These are phyloP conservation scores for Aspergillus pseudotamarii DNA, from an alignment of 2,329 filamentous ascomycete genomes.

Conservation along the genomic window DNA sequence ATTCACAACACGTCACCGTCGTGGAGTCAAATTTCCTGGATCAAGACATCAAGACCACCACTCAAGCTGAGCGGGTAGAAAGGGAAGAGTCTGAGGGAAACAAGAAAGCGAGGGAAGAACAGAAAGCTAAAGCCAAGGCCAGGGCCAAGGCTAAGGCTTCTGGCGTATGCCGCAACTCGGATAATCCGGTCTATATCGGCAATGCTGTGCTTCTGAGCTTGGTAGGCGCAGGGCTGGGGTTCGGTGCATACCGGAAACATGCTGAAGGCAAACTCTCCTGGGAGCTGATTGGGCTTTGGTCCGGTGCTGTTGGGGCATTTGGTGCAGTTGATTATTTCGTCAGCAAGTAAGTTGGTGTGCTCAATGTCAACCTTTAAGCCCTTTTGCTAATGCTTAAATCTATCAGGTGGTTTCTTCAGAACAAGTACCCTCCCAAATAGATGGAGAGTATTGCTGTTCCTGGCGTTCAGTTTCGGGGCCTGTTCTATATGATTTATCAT, in stretches of 20 bases:
- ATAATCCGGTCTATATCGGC: constrained; percentile 51
- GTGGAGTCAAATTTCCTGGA: constrained; percentile 46
- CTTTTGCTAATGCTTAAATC: constrained; percentile 14
- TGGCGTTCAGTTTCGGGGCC: background rate
- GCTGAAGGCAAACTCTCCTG: constrained; percentile 49
- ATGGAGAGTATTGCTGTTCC: background rate
- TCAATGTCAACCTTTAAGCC: background rate
- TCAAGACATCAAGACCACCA: constrained; percentile 48
- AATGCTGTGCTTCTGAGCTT: constrained; percentile 49
- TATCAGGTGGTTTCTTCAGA: constrained; percentile 52
- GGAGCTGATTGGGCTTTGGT: constrained; percentile 47
- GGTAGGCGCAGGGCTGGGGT: constrained; percentile 46
- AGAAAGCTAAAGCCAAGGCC: constrained; percentile 32
- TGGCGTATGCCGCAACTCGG: constrained; percentile 38
- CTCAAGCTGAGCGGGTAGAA: constrained; percentile 49
- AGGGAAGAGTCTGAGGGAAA: constrained; percentile 39
- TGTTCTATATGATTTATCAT: background rate
- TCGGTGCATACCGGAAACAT: constrained; percentile 53
- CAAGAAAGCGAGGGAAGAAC: constrained; percentile 31
- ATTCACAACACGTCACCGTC: constrained; percentile 48
- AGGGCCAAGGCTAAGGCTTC: constrained; percentile 37
- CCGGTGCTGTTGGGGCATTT: constrained; percentile 48
- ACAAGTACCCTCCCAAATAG: constrained; percentile 54
- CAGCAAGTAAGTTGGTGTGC: constrained; percentile 48
- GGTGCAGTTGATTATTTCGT: constrained; percentile 51